A percentile compares a stretch with the other conserved stretches of the same genome.
Evolutionary conservation across 345 rosid species (phyloP).

Genomic region (Eucalyptus grandis): DNA sequence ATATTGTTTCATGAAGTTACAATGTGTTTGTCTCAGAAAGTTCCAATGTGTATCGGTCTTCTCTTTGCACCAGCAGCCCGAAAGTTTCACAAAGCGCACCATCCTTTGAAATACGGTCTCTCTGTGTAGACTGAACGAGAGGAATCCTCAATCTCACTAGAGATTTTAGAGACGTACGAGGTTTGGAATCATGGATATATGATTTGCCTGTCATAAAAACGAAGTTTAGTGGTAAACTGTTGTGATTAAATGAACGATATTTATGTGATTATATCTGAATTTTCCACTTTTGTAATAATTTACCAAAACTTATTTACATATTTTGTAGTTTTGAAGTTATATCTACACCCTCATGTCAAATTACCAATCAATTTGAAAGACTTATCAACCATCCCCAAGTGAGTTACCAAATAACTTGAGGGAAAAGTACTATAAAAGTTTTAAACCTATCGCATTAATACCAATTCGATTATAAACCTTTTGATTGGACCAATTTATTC

Average conservation of each 20-base stretch:
- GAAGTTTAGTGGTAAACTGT: not conserved
- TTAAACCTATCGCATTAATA: rapidly evolving
- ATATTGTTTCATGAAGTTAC: not conserved
- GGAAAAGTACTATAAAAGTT: rapidly evolving
- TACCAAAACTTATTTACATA: not conserved
- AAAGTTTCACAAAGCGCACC: not conserved
- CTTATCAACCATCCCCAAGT: not conserved
- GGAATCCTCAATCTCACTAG: not conserved
- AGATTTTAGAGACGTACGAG: not conserved
- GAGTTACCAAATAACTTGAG: not conserved
- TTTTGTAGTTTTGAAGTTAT: not conserved
- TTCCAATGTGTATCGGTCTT: not conserved
- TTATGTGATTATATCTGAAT: not conserved
- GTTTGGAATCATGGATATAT: not conserved
- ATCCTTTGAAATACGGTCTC: not conserved
- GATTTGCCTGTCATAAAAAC: not conserved
- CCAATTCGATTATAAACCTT: rapidly evolving
- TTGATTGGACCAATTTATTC: rapidly evolving
- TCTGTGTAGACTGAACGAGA: not conserved
- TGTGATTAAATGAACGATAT: not conserved
- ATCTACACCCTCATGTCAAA: not conserved
- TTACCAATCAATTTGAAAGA: not conserved
- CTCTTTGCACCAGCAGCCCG: not conserved
- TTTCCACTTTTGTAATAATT: not conserved
- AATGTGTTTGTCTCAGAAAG: not conserved